A percentile compares a stretch with the other conserved stretches of the same genome.
phyloP scores from a whole-genome alignment of 768 basidiomycete species.

The Fibroporia radiculosa region DNA sequence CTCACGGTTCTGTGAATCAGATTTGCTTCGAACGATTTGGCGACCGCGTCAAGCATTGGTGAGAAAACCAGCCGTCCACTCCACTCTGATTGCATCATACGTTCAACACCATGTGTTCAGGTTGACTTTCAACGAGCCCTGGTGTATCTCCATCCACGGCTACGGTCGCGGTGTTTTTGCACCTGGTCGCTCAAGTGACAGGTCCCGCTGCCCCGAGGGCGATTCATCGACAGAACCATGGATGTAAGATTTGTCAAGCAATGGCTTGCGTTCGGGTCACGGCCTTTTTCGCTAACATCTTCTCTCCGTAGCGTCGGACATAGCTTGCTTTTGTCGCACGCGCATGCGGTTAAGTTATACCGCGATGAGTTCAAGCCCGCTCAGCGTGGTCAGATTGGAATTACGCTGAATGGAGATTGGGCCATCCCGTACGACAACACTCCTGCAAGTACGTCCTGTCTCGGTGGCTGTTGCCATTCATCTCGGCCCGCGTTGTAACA shows the following conservation, averaged over 20 bases:
- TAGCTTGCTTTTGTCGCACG: constrained; percentile 62
- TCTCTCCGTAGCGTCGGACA: constrained; percentile 48
- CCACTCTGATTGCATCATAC: no score
- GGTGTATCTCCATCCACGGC: constrained; percentile 64
- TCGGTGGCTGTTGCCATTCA: neutral
- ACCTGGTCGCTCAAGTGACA: constrained; percentile 61
- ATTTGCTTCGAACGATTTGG: constrained; percentile 72
- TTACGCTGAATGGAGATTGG: constrained; percentile 75
- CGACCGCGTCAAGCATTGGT: constrained; percentile 72
- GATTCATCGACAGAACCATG: constrained; percentile 62
- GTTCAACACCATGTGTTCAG: no score
- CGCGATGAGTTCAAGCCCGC: constrained; percentile 53
- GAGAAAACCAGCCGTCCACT: no score
- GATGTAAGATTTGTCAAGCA: constrained; percentile 51
- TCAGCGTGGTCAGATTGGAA: constrained; percentile 67
- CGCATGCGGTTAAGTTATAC: constrained; percentile 57
- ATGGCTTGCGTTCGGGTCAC: no score
- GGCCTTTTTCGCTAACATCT: neutral
- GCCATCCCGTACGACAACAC: constrained; percentile 63
- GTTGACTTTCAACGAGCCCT: constrained; percentile 74
- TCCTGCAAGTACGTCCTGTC: constrained; percentile 52
- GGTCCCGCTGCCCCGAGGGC: constrained; percentile 49
- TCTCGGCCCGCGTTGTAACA: neutral
- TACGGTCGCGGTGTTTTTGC: constrained; percentile 67
- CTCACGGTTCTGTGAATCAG: constrained; percentile 22